Conservation (phyloP, 306 rosid genomes). For the Sicyos edulis region DNA sequence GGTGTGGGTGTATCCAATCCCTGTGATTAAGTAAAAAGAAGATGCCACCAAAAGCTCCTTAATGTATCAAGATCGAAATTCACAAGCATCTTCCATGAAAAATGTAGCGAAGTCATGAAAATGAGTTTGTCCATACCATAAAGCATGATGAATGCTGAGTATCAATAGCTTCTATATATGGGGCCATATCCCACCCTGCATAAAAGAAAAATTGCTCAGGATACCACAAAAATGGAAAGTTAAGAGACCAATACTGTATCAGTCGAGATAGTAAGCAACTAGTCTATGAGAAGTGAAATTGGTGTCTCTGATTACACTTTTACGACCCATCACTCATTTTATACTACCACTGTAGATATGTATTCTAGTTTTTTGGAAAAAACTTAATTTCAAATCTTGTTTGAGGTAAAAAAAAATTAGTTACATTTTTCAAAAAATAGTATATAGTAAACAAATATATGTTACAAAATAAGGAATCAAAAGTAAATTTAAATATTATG, state of each 20-base stretch:
- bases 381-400: not conserved
- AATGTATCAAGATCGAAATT: not conserved
- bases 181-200: constrained; percentile 99
- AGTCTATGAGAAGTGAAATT: not conserved
- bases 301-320: not conserved
- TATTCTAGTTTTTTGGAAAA: not conserved
- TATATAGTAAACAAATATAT: not conserved
- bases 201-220: constrained; percentile 13
- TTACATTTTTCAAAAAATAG: not conserved
- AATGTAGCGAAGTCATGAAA: not conserved
- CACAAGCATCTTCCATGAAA: not conserved
- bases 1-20: not conserved
- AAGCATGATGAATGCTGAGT: constrained; percentile 56
- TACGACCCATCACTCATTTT: not conserved
- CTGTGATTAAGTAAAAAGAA: not conserved
- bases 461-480: not conserved
- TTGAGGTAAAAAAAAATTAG: not conserved
- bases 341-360: not conserved
- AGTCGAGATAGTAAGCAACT: constrained; percentile 2
- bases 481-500: not conserved
- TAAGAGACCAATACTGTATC: not conserved
- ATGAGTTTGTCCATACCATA: constrained; percentile 41
- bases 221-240: not conserved
- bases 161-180: constrained; percentile 87
- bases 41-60: not conserved